Evolutionary conservation across 371 early-diverging fungal species (phyloP).

Genomic region (Mucor velutinosus): DNA sequence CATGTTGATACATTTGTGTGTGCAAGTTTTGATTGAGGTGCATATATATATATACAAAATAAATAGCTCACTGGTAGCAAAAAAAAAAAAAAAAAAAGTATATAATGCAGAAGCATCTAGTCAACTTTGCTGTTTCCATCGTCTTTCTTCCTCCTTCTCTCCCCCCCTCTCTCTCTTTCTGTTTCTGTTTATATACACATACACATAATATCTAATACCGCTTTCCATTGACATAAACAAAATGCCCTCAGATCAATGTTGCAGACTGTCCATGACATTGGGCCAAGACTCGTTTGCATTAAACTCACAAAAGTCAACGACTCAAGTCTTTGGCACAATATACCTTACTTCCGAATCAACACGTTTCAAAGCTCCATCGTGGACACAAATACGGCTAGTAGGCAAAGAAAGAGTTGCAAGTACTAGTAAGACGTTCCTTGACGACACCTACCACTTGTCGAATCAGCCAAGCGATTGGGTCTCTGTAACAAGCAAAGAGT

Average conservation of each 20-base stretch:
- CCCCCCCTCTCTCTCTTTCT: too few species aligned
- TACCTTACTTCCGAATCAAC: conserved; percentile 1
- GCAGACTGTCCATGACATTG: conserved; percentile 3
- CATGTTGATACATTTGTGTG: conserved; percentile 1
- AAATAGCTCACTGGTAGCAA: not conserved
- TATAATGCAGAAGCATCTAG: not conserved
- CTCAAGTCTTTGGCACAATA: not conserved
- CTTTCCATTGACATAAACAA: not conserved
- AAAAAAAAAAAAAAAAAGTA: not conserved
- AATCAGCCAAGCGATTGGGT: conserved; percentile 11
- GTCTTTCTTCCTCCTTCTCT: not conserved
- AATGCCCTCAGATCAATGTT: not conserved
- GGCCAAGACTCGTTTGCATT: conserved; percentile 14
- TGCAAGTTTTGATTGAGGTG: not conserved
- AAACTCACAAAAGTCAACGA: not conserved
- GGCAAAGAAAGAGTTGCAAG: conserved; percentile 12
- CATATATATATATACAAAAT: not conserved
- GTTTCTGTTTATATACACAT: not conserved
- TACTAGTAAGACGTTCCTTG: not conserved
- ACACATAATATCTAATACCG: not conserved
- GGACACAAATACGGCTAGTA: conserved; percentile 13
- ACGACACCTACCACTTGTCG: conserved; percentile 14
- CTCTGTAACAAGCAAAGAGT: not conserved
- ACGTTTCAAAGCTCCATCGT: conserved; percentile 9
- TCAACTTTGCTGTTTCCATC: not conserved